phyloP scores from a whole-genome alignment of 176 grass and related monocot species.

The Musa troglodytarum region DNA sequence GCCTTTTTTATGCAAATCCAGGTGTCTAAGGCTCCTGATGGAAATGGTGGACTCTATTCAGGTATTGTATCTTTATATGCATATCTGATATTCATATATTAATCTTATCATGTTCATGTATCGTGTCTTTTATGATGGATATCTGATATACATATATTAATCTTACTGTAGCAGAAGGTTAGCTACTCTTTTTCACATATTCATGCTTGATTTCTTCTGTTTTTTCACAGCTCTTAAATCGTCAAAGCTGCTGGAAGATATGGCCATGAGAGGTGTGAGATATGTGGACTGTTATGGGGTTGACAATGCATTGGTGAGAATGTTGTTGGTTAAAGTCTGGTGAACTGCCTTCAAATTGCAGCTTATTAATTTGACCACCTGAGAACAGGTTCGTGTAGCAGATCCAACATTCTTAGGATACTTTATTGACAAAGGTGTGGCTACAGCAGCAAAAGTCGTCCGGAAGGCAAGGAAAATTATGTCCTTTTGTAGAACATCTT shows the following conservation, averaged over 20 bases:
- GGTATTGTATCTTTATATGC: constrained; percentile 33
- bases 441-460: constrained; percentile 85
- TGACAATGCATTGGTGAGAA: constrained; percentile 75
- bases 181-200: too few relatives aligned
- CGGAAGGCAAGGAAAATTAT: constrained; percentile 50
- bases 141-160: too few relatives aligned
- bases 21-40: constrained; percentile 97
- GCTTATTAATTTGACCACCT: constrained; percentile 30
- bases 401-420: constrained; percentile 95
- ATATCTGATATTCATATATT: too few relatives aligned
- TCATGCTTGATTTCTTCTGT: too few relatives aligned
- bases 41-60: constrained; percentile 92
- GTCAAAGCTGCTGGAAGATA: constrained; percentile 80
- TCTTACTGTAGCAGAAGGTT: too few relatives aligned
- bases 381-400: constrained; percentile 74
- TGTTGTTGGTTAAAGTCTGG: background rate
- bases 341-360: background rate
- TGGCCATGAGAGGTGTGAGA: constrained; percentile 66
- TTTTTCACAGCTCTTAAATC: constrained; percentile 58
- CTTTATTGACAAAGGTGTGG: constrained; percentile 87
- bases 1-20: constrained; percentile 29
- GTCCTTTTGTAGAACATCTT: too few relatives aligned
- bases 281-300: constrained; percentile 96
- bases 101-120: too few relatives aligned
- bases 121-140: too few relatives aligned